phyloP scores from a whole-genome alignment of 805 yeast species.

The Schwanniomyces sp. region DNA sequence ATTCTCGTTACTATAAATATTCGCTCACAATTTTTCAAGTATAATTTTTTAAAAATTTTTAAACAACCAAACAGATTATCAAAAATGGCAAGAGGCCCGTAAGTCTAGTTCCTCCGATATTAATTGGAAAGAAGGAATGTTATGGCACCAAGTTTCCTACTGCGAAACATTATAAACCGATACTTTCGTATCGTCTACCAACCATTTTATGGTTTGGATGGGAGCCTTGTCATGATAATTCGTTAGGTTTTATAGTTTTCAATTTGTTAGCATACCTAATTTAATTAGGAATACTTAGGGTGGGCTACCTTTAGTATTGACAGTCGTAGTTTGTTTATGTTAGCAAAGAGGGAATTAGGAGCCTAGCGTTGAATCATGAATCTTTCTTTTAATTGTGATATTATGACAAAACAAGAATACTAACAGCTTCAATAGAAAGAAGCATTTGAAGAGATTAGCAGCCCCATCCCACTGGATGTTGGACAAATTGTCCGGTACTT shows the following conservation, averaged over 20 bases:
- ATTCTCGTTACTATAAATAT: background rate
- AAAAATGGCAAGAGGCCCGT: constrained; percentile 57
- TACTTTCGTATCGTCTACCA: constrained; percentile 14
- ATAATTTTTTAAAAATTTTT: constrained; percentile 7
- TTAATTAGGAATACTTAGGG: background rate
- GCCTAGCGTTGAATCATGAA: constrained; percentile 1
- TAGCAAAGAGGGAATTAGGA: background rate
- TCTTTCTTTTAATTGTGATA: background rate
- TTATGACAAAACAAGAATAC: constrained; percentile 14
- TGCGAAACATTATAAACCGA: constrained; percentile 3
- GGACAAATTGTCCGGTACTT: constrained; percentile 99
- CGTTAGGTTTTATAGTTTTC: constrained; percentile 12
- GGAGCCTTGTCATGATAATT: constrained; percentile 52
- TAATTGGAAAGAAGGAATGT: background rate
- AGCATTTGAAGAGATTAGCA: constrained; percentile 99
- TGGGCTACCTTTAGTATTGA: background rate
- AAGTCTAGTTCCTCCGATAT: constrained; percentile 26
- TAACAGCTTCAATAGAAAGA: constrained; percentile 63
- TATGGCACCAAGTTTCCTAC: background rate
- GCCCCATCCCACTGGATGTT: constrained; percentile 99
- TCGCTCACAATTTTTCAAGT: constrained; percentile 3
- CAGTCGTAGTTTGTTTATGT: background rate
- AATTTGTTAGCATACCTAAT: background rate
- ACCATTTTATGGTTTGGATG: constrained; percentile 29
- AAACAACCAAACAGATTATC: constrained; percentile 22